Conservation (phyloP, 139 green algal species). For the Picochlorum sp. region DNA sequence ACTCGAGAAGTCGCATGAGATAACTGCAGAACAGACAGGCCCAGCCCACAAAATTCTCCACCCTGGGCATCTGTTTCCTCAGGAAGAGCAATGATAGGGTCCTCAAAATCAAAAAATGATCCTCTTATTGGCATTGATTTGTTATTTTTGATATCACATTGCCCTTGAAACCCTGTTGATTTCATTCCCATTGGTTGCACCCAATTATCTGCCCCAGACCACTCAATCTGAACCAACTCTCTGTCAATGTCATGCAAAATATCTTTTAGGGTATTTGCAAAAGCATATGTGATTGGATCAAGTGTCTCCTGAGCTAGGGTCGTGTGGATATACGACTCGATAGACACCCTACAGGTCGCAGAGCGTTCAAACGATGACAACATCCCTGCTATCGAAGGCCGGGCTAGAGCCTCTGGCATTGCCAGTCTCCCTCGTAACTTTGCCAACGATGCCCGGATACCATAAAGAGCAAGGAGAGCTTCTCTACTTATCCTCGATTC, state of each 20-base stretch:
- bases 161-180: neutral
- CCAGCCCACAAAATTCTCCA: neutral
- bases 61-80: neutral
- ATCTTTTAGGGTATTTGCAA: neutral
- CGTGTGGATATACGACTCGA: neutral
- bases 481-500: slow-evolving; percentile 5
- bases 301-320: neutral
- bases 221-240: slow-evolving; percentile 3
- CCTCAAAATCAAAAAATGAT: no score
- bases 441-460: neutral
- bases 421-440: neutral
- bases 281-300: slow-evolving; percentile 1
- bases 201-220: neutral
- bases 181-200: neutral
- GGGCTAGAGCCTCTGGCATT: neutral
- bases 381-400: neutral
- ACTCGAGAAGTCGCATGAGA: neutral
- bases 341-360: neutral
- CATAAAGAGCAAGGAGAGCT: slow-evolving; percentile 7
- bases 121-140: neutral
- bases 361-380: neutral
- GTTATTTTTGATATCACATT: neutral
- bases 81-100: no score
- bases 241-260: neutral
- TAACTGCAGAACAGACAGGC: neutral